Evolutionary conservation across 2,329 filamentous ascomycete species (phyloP).

Genomic region (Fusarium sp.): DNA sequence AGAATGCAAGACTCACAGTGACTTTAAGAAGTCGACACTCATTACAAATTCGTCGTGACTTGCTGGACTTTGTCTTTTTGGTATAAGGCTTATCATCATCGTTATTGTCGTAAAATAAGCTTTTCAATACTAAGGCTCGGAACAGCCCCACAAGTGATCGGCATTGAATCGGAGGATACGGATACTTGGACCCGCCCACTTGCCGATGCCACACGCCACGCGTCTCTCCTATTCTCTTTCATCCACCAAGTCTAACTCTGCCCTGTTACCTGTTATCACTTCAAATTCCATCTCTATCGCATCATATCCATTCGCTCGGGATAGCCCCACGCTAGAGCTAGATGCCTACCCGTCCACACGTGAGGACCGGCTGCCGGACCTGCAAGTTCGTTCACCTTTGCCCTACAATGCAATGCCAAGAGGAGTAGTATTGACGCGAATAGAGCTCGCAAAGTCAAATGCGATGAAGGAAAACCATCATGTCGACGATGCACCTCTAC

Average conservation of each 20-base stretch:
- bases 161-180: neutral
- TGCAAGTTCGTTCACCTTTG: neutral
- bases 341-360: neutral
- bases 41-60: neutral
- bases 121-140: neutral
- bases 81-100: neutral
- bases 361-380: neutral
- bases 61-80: neutral
- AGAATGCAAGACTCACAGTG: neutral
- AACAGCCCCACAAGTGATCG: neutral
- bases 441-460: constrained; percentile 10
- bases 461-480: constrained; percentile 1
- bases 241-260: neutral
- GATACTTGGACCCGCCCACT: neutral
- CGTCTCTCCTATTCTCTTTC: neutral
- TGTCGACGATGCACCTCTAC: constrained; percentile 1
- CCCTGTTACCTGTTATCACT: neutral
- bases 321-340: neutral
- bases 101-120: neutral
- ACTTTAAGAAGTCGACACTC: neutral
- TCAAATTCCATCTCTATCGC: neutral
- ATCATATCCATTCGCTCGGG: neutral
- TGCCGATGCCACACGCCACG: neutral
- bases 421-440: neutral
- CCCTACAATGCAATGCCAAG: no score